Percentiles rank a stretch among this genome's conserved stretches.
phyloP scores from a whole-genome alignment of 352 stramenopile genomes.

The Globisporangium uncinulatum region DNA sequence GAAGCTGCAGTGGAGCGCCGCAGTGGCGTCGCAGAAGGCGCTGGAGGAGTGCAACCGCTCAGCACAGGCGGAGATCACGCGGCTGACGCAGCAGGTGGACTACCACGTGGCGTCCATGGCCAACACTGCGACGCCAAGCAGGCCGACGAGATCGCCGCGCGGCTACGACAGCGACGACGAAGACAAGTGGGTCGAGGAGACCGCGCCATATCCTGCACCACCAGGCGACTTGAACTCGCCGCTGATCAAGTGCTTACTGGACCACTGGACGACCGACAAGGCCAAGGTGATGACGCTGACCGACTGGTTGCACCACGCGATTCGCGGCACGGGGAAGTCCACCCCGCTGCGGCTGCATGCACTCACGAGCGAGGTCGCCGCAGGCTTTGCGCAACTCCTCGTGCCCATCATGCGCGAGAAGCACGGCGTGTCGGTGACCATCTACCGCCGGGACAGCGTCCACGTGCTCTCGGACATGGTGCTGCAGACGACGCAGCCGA shows the following conservation, averaged over 20 bases:
- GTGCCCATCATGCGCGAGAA: slow-evolving; percentile 62
- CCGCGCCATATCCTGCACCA: slow-evolving; percentile 42
- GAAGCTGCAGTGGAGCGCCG: slow-evolving; percentile 59
- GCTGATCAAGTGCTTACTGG: slow-evolving; percentile 52
- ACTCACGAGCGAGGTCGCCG: slow-evolving; percentile 46
- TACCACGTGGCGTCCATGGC: slow-evolving; percentile 30
- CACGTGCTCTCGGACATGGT: slow-evolving; percentile 60
- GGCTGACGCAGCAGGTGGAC: slow-evolving; percentile 40
- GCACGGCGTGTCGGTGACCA: slow-evolving; percentile 53
- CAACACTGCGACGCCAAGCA: neutral
- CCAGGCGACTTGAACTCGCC: slow-evolving; percentile 63
- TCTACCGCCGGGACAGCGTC: slow-evolving; percentile 50
- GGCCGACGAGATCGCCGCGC: neutral
- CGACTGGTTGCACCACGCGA: slow-evolving; percentile 59
- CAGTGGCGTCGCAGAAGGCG: slow-evolving; percentile 57
- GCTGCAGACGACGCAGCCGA: slow-evolving; percentile 23
- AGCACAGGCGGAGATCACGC: slow-evolving; percentile 43
- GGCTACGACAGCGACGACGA: slow-evolving; percentile 22
- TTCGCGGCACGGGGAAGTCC: slow-evolving; percentile 38
- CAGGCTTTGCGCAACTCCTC: slow-evolving; percentile 60
- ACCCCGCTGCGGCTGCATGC: slow-evolving; percentile 35
- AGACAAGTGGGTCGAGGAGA: slow-evolving; percentile 51
- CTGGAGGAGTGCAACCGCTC: slow-evolving; percentile 49
- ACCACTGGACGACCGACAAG: slow-evolving; percentile 68
- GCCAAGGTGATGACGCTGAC: slow-evolving; percentile 45